Percentiles rank a stretch among this genome's conserved stretches.
Conservation (phyloP, 225 moss, liverwort and hornwort genomes). For the Rhytidiadelphus loreus region DNA sequence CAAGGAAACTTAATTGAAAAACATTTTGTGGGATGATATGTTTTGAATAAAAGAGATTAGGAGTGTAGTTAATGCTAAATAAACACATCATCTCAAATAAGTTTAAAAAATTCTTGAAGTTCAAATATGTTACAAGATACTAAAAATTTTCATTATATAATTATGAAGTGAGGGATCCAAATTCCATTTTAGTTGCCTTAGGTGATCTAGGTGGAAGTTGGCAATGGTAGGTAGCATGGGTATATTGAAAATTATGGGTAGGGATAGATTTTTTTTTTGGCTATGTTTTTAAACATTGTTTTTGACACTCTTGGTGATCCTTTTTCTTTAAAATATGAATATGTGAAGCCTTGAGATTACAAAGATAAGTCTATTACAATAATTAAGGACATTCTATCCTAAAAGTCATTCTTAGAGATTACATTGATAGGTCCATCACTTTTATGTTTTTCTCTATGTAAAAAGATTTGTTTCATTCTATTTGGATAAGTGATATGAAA, state of each 20-base stretch:
- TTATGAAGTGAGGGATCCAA: neutral
- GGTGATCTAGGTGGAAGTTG: accelerated
- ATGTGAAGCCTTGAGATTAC: neutral
- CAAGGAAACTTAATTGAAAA: neutral
- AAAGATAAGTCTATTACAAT: neutral
- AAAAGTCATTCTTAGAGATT: neutral
- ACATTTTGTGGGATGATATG: too few relatives aligned
- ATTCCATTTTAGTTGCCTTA: neutral
- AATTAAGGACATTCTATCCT: neutral
- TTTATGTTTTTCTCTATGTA: too few relatives aligned
- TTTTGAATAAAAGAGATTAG: accelerated
- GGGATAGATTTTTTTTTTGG: too few relatives aligned
- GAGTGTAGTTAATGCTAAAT: neutral
- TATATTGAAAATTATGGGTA: accelerated
- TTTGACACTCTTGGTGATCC: accelerated
- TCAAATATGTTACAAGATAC: accelerated
- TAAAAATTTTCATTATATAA: neutral
- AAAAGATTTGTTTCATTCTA: too few relatives aligned
- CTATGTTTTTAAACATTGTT: accelerated
- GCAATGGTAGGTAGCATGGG: accelerated
- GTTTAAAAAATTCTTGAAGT: accelerated
- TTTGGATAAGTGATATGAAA: too few relatives aligned
- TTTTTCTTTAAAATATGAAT: neutral
- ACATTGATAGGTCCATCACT: too few relatives aligned
- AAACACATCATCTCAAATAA: neutral